Evolutionary conservation across 202 grass and related monocot genomes (phyloP).

Genomic region (Schoenoplectus tabernaemontani): DNA sequence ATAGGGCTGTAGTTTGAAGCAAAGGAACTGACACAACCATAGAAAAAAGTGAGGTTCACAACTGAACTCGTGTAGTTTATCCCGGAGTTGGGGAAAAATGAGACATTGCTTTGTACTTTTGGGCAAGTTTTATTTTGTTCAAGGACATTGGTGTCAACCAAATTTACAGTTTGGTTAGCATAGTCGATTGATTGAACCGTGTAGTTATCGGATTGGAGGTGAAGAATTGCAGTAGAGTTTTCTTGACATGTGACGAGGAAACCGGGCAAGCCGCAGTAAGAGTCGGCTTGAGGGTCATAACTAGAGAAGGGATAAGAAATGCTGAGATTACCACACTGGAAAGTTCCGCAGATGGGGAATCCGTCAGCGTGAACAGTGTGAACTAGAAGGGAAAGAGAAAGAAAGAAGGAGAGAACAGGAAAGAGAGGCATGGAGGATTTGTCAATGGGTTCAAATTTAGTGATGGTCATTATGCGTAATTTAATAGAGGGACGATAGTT

Average conservation of each 20-base stretch:
- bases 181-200: slow-evolving; percentile 27
- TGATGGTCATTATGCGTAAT: too few relatives aligned
- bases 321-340: slow-evolving; percentile 29
- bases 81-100: background rate
- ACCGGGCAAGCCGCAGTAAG: slow-evolving; percentile 45
- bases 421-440: background rate
- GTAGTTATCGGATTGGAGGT: slow-evolving; percentile 22
- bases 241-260: slow-evolving; percentile 32
- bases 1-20: background rate
- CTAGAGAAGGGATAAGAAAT: slow-evolving; percentile 49
- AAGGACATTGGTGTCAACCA: slow-evolving; percentile 24
- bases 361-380: background rate
- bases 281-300: background rate
- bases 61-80: background rate
- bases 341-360: background rate
- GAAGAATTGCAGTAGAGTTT: slow-evolving; percentile 9
- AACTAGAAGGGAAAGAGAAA: background rate
- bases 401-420: background rate
- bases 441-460: too few relatives aligned
- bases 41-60: slow-evolving; percentile 44
- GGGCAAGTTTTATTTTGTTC: slow-evolving; percentile 15
- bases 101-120: slow-evolving; percentile 27
- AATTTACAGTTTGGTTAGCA: slow-evolving; percentile 9
- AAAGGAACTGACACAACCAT: background rate
- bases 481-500: too few relatives aligned